Evolutionary conservation across 2,329 filamentous ascomycete species (phyloP).

Genomic region (Lojkania enalia): DNA sequence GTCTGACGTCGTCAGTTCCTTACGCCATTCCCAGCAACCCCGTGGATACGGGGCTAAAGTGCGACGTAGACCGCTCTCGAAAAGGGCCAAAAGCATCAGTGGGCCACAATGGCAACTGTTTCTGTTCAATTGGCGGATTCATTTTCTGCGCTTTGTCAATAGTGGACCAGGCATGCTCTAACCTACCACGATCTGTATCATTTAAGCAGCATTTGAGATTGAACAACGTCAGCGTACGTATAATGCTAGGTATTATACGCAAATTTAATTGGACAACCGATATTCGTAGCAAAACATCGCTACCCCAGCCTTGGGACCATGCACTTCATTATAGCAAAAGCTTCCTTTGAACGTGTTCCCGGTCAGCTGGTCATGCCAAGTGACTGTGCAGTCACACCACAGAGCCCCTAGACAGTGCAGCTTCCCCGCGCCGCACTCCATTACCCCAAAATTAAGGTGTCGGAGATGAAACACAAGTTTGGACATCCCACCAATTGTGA

Average conservation of each 20-base stretch:
- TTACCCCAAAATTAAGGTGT: not conserved
- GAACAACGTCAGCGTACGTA: not conserved
- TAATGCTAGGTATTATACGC: not conserved
- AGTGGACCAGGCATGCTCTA: not conserved
- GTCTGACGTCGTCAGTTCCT: not conserved
- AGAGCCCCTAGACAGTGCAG: no score
- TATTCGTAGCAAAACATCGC: not conserved
- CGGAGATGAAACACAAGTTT: not conserved
- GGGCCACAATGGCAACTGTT: not conserved
- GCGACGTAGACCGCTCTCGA: no score
- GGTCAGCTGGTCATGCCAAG: not conserved
- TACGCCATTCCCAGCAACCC: not conserved
- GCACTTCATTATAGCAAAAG: not conserved
- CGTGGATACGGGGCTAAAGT: not conserved
- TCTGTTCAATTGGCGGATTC: not conserved
- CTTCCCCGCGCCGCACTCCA: not conserved
- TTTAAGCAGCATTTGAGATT: not conserved
- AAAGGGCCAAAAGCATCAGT: no score
- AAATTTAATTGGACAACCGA: not conserved
- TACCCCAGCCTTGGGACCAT: not conserved
- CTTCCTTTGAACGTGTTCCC: not conserved
- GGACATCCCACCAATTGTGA: not conserved
- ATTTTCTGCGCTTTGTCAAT: not conserved
- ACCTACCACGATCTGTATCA: no score
- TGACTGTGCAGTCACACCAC: not conserved